These are phyloP conservation scores for Pulveroboletus sp. DNA, from an alignment of 1,284 basidiomycete genomes.

Conservation along the genomic window DNA sequence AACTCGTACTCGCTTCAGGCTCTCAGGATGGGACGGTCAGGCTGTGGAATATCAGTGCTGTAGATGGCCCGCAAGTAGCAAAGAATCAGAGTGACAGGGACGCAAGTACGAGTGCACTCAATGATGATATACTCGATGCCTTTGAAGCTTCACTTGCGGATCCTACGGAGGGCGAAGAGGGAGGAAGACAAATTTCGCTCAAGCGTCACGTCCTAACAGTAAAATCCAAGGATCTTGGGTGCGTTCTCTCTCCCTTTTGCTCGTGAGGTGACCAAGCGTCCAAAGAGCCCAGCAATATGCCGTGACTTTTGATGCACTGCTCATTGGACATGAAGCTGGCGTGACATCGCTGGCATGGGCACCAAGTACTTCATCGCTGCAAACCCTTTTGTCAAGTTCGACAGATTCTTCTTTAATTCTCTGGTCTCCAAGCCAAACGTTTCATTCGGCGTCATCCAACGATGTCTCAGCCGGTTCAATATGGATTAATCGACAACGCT, in stretches of 20 bases:
- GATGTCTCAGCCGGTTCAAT: constrained; percentile 54
- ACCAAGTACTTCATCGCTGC: constrained; percentile 37
- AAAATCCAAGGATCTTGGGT: constrained; percentile 55
- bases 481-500: constrained; percentile 88
- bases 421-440: constrained; percentile 76
- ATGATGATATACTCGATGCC: constrained; percentile 79
- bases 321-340: constrained; percentile 90
- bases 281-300: constrained; percentile 63
- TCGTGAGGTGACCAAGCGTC: constrained; percentile 4
- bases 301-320: constrained; percentile 86
- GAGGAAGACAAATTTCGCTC: constrained; percentile 80
- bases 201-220: constrained; percentile 78
- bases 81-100: constrained; percentile 13
- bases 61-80: constrained; percentile 31
- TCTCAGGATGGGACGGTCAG: constrained; percentile 92
- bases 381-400: constrained; percentile 82
- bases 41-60: constrained; percentile 76
- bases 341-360: constrained; percentile 88
- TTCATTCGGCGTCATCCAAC: constrained; percentile 37
- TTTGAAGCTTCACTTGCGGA: constrained; percentile 81
- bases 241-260: not conserved
- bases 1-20: constrained; percentile 78
- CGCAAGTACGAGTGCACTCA: constrained; percentile 37
- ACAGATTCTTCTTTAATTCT: constrained; percentile 91
- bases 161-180: constrained; percentile 63